Conservation (phyloP, 1,139 yeast genomes). For the Candida glucosophila region DNA sequence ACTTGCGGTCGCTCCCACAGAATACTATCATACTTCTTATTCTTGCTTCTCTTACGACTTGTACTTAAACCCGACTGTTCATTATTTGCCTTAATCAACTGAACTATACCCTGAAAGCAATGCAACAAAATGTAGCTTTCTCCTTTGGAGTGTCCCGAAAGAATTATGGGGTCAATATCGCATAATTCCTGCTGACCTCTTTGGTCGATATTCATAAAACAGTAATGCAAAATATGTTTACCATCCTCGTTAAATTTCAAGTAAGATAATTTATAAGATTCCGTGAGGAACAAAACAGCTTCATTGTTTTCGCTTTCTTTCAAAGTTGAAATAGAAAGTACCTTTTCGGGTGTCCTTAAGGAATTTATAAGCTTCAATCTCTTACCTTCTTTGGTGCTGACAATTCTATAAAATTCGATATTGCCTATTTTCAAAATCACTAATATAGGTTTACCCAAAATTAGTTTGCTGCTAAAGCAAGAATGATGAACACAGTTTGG, state of each 20-base stretch:
- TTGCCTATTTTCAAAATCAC: constrained; percentile 11
- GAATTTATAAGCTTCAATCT: constrained; percentile 7
- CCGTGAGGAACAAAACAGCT: constrained; percentile 11
- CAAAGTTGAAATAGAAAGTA: constrained; percentile 11
- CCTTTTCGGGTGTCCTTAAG: constrained; percentile 9
- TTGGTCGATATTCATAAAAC: constrained; percentile 11
- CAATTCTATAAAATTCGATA: constrained; percentile 12
- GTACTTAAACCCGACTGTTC: constrained; percentile 1
- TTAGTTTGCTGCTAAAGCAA: constrained; percentile 8
- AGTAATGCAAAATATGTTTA: constrained; percentile 4
- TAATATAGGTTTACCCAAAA: constrained; percentile 7
- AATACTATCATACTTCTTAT: neutral
- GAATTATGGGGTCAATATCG: constrained; percentile 16
- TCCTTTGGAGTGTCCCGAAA: constrained; percentile 8
- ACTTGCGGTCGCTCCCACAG: too few species aligned
- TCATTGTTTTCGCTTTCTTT: constrained; percentile 7
- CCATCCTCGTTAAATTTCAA: constrained; percentile 7
- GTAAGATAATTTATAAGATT: constrained; percentile 7
- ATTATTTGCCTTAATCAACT: constrained; percentile 11
- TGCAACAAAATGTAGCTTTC: constrained; percentile 17
- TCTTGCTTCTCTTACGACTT: constrained; percentile 1
- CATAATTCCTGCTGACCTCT: constrained; percentile 21
- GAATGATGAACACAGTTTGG: constrained; percentile 11
- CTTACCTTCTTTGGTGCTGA: constrained; percentile 1
- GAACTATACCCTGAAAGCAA: constrained; percentile 22